phyloP scores from a whole-genome alignment of 2,329 filamentous ascomycete species.

The Exophiala sp. region DNA sequence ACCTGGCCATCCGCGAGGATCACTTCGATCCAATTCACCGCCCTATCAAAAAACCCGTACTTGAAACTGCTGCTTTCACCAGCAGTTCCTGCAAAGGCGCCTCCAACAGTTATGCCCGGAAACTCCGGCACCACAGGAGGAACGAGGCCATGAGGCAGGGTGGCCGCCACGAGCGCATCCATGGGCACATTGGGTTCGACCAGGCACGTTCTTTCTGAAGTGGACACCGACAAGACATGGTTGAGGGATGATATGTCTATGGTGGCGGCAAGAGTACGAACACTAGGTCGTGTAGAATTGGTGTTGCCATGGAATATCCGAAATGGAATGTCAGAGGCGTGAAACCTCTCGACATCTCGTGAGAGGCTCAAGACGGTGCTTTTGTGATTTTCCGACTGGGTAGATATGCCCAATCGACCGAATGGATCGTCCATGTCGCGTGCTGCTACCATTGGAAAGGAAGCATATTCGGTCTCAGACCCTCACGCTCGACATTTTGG shows the following conservation, averaged over 20 bases:
- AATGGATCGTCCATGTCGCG: not conserved
- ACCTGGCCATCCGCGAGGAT: conserved; percentile 61
- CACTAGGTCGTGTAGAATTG: conserved; percentile 49
- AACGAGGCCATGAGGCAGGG: conserved; percentile 54
- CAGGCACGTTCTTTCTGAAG: conserved; percentile 52
- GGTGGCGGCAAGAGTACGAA: conserved; percentile 47
- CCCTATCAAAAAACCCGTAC: conserved; percentile 63
- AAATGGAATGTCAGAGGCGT: conserved; percentile 40
- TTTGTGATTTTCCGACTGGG: conserved; percentile 5
- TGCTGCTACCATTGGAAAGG: too few species aligned
- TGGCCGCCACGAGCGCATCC: conserved; percentile 59
- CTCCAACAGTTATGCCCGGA: conserved; percentile 67
- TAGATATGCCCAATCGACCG: not conserved
- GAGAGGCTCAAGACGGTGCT: conserved; percentile 6
- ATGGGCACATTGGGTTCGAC: conserved; percentile 69
- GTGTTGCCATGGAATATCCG: conserved; percentile 58
- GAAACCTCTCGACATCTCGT: conserved; percentile 22
- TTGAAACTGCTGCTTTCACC: conserved; percentile 69
- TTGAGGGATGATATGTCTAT: conserved; percentile 65
- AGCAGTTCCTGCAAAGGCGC: conserved; percentile 64
- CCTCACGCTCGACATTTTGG: too few species aligned
- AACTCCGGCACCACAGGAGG: conserved; percentile 70
- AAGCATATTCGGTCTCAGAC: too few species aligned
- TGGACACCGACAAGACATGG: conserved; percentile 61
- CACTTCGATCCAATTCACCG: conserved; percentile 61